These are phyloP conservation scores for Neonectria magnoliae DNA, from an alignment of 2,329 filamentous ascomycete species.

Conservation along the genomic window DNA sequence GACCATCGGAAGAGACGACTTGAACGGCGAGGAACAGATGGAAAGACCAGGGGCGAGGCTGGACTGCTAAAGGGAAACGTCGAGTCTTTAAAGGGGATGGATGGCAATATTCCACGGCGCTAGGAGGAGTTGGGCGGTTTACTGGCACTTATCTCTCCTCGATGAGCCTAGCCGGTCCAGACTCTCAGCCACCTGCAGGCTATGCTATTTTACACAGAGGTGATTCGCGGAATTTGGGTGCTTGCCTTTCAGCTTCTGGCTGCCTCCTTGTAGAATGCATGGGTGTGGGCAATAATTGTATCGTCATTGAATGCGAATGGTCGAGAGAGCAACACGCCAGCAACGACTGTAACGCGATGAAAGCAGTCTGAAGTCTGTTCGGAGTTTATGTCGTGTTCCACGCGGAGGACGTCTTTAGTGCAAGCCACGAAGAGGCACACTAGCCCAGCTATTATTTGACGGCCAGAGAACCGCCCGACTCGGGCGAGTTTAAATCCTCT, in stretches of 20 bases:
- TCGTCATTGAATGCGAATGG: not conserved
- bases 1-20: not conserved
- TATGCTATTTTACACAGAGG: not conserved
- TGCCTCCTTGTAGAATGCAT: not conserved
- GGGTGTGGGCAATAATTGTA: not conserved
- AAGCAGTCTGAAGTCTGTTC: not conserved
- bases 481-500: no score
- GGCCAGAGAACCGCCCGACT: no score
- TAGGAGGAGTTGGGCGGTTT: not conserved
- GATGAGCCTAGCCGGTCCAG: not conserved
- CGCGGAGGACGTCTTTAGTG: not conserved
- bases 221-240: not conserved
- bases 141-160: not conserved
- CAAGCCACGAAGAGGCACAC: not conserved
- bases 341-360: not conserved
- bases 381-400: not conserved
- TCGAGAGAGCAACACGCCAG: not conserved
- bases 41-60: not conserved
- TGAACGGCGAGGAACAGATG: not conserved
- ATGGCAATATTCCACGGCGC: not conserved
- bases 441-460: not conserved
- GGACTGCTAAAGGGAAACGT: not conserved
- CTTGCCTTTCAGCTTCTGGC: not conserved
- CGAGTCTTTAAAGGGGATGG: not conserved
- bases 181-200: constrained; percentile 12